Percentiles rank a stretch among this genome's conserved stretches.
These are phyloP conservation scores for Eucalyptus cladocalyx DNA, from an alignment of 345 rosid genomes.

Conservation along the genomic window DNA sequence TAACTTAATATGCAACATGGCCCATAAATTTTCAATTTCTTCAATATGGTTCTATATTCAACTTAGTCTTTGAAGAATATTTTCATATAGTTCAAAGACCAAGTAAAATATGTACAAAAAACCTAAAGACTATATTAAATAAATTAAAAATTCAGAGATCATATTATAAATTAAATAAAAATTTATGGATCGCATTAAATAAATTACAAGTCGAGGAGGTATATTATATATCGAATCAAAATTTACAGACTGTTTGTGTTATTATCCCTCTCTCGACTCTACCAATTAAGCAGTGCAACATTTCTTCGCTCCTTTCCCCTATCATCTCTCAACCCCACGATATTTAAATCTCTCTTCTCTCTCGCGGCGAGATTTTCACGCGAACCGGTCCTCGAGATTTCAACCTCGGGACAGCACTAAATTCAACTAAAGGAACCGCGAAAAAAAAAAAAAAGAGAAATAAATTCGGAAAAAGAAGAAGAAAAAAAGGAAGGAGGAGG, in stretches of 20 bases:
- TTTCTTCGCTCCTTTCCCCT: background rate
- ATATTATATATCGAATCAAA: fast-evolving
- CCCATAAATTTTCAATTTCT: fast-evolving
- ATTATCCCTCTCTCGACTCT: background rate
- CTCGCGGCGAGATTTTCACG: background rate
- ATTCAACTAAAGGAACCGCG: background rate
- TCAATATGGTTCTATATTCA: background rate
- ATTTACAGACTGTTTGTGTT: fast-evolving
- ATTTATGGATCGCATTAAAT: fast-evolving
- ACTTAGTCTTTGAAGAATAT: too few relatives aligned
- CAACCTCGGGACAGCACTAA: background rate
- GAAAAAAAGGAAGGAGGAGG: background rate
- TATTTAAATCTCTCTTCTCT: background rate
- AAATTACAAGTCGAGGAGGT: too few relatives aligned
- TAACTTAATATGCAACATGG: too few relatives aligned
- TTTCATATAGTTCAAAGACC: too few relatives aligned
- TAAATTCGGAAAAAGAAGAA: background rate
- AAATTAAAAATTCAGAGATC: fast-evolving
- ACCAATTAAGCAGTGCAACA: too few relatives aligned
- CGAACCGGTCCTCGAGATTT: background rate
- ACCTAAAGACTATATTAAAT: fast-evolving
- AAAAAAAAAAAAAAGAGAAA: background rate
- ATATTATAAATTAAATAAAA: fast-evolving
- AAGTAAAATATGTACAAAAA: too few relatives aligned
- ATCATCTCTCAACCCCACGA: background rate